Conservation (phyloP, 352 stramenopile genomes). For the Thalassiosira livingstoniorum region DNA sequence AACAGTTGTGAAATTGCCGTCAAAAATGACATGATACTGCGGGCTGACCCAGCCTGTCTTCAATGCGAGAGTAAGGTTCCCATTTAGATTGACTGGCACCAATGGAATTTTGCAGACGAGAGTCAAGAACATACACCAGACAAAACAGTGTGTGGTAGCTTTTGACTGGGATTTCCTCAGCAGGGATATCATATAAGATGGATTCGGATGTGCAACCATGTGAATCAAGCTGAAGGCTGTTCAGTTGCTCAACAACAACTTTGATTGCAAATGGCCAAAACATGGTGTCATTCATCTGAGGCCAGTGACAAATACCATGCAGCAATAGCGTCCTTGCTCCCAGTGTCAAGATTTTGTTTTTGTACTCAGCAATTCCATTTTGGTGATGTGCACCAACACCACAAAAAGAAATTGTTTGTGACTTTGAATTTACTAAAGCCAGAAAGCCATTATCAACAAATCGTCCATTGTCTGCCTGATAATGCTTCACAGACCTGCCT, state of each 20-base stretch:
- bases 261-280: constrained; percentile 63
- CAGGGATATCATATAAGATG: constrained; percentile 20
- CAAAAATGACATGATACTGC: constrained; percentile 53
- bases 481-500: too few species aligned
- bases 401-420: constrained; percentile 34
- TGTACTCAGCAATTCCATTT: constrained; percentile 35
- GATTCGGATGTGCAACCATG: constrained; percentile 4
- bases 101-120: constrained; percentile 13
- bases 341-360: constrained; percentile 49
- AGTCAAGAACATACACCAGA: constrained; percentile 23
- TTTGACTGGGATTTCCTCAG: neutral
- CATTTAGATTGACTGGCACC: constrained; percentile 6
- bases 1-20: too few species aligned
- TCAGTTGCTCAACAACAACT: constrained; percentile 34
- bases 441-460: constrained; percentile 42
- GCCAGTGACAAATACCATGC: constrained; percentile 8
- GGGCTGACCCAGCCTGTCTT: constrained; percentile 30
- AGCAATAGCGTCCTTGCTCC: constrained; percentile 50
- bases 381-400: constrained; percentile 11
- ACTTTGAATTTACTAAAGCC: neutral
- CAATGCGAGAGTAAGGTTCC: neutral
- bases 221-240: constrained; percentile 23
- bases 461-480: constrained; percentile 41
- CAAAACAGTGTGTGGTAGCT: constrained; percentile 23
- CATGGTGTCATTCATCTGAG: constrained; percentile 36